Conservation (phyloP, 2,329 filamentous ascomycete genomes). For the Diaporthe vexans region DNA sequence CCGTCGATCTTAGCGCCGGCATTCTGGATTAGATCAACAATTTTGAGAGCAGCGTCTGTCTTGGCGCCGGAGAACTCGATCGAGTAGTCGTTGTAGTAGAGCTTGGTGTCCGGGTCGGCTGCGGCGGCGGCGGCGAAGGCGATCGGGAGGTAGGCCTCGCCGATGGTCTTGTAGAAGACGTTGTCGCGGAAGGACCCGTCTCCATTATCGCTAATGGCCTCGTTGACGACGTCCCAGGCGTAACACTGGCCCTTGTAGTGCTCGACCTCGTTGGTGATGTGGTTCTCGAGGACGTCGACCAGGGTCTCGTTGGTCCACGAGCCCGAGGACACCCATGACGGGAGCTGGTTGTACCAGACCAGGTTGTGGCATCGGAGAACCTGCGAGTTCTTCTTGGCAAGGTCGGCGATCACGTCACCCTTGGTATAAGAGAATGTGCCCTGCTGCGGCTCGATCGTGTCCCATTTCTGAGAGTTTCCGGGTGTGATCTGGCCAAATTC, state of each 20-base stretch:
- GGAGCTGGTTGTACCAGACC: constrained; percentile 67
- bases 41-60: constrained; percentile 57
- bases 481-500: constrained; percentile 77
- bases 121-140: constrained; percentile 69
- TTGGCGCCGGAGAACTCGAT: constrained; percentile 68
- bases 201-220: constrained; percentile 66
- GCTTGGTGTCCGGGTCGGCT: constrained; percentile 68
- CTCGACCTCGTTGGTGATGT: constrained; percentile 70
- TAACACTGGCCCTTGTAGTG: constrained; percentile 73
- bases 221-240: constrained; percentile 77
- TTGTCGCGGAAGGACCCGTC: constrained; percentile 65
- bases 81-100: constrained; percentile 66
- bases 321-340: constrained; percentile 58
- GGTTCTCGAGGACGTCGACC: constrained; percentile 65
- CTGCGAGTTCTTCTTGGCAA: constrained; percentile 63
- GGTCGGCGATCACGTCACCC: constrained; percentile 66
- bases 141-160: constrained; percentile 68
- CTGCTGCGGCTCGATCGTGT: constrained; percentile 70
- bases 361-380: constrained; percentile 74
- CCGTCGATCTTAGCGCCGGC: constrained; percentile 72
- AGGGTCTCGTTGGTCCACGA: constrained; percentile 73
- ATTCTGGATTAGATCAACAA: constrained; percentile 60
- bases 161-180: constrained; percentile 69
- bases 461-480: constrained; percentile 76
- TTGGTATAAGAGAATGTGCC: constrained; percentile 70